A percentile compares a stretch with the other conserved stretches of the same genome.
phyloP scores from a whole-genome alignment of 2,329 filamentous ascomycete species.

The Ophiostoma sp. region DNA sequence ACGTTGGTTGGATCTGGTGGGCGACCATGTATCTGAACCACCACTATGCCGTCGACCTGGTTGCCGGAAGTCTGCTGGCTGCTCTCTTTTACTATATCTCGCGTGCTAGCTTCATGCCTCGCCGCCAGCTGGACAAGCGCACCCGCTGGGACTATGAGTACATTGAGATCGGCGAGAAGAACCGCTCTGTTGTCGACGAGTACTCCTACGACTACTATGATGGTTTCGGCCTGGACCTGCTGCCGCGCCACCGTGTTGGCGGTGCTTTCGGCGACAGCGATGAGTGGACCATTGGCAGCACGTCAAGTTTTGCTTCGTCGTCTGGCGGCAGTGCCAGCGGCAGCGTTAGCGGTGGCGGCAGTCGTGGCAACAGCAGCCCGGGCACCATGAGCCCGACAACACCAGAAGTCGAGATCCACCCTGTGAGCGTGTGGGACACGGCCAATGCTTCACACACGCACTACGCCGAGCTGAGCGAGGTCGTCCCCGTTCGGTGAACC shows the following conservation, averaged over 20 bases:
- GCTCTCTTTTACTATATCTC: conserved; percentile 79
- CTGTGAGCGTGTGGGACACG: conserved; percentile 43
- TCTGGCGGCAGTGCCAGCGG: conserved; percentile 41
- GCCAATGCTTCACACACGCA: conserved; percentile 32
- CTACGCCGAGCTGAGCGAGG: conserved; percentile 18
- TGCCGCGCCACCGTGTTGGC: conserved; percentile 39
- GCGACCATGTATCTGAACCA: conserved; percentile 97
- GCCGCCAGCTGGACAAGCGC: conserved; percentile 78
- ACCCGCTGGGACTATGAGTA: conserved; percentile 96
- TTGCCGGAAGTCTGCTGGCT: conserved; percentile 77
- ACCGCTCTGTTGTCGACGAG: conserved; percentile 42
- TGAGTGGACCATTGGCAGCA: conserved; percentile 87
- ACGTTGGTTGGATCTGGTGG: conserved; percentile 96
- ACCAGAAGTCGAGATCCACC: conserved; percentile 45
- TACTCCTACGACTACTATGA: conserved; percentile 46
- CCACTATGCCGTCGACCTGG: conserved; percentile 92
- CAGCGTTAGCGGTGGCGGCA: conserved; percentile 46
- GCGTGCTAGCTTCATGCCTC: conserved; percentile 77
- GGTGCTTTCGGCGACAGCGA: conserved; percentile 62
- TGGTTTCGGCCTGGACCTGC: conserved; percentile 49
- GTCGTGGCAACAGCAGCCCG: conserved; percentile 51
- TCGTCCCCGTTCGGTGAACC: conserved; percentile 20
- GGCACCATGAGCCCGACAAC: conserved; percentile 53
- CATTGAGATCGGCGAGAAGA: conserved; percentile 73
- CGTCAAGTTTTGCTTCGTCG: conserved; percentile 63